A percentile compares a stretch with the other conserved stretches of the same genome.
These are phyloP conservation scores for Termitomyces eurrhizus DNA, from an alignment of 768 basidiomycete genomes.

Conservation along the genomic window DNA sequence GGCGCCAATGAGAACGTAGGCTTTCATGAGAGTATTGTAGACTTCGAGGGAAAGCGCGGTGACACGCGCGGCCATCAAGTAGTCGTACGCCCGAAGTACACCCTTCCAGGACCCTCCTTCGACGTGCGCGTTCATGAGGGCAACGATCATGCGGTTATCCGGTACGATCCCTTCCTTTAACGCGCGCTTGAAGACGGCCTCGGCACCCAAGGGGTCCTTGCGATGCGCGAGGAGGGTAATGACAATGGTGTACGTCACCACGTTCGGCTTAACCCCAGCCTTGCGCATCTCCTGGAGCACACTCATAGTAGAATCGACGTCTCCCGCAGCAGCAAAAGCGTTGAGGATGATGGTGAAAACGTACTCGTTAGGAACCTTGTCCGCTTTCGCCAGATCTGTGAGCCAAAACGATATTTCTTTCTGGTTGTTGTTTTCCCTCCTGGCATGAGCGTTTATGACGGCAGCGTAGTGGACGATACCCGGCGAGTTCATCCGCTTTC, in stretches of 20 bases:
- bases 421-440: slow-evolving; percentile 35
- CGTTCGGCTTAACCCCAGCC: slow-evolving; percentile 41
- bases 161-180: slow-evolving; percentile 58
- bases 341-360: slow-evolving; percentile 61
- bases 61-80: slow-evolving; percentile 35
- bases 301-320: slow-evolving; percentile 45
- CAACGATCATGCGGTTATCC: slow-evolving; percentile 59
- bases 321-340: slow-evolving; percentile 49
- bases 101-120: slow-evolving; percentile 77
- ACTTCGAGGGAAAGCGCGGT: slow-evolving; percentile 51
- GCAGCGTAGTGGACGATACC: slow-evolving; percentile 48
- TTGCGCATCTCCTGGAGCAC: slow-evolving; percentile 61
- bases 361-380: slow-evolving; percentile 48
- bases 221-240: slow-evolving; percentile 62
- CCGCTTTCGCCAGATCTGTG: slow-evolving; percentile 42
- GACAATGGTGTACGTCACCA: slow-evolving; percentile 59
- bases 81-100: slow-evolving; percentile 68
- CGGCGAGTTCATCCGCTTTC: slow-evolving; percentile 33
- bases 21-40: slow-evolving; percentile 79
- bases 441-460: slow-evolving; percentile 52
- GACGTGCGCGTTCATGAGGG: slow-evolving; percentile 81
- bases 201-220: slow-evolving; percentile 60
- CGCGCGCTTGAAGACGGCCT: slow-evolving; percentile 63
- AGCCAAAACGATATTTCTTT: slow-evolving; percentile 53
- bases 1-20: slow-evolving; percentile 76